Percentiles rank a stretch among this genome's conserved stretches.
phyloP scores from a whole-genome alignment of 257 asterid species.

The Solanum pinnatisectum region DNA sequence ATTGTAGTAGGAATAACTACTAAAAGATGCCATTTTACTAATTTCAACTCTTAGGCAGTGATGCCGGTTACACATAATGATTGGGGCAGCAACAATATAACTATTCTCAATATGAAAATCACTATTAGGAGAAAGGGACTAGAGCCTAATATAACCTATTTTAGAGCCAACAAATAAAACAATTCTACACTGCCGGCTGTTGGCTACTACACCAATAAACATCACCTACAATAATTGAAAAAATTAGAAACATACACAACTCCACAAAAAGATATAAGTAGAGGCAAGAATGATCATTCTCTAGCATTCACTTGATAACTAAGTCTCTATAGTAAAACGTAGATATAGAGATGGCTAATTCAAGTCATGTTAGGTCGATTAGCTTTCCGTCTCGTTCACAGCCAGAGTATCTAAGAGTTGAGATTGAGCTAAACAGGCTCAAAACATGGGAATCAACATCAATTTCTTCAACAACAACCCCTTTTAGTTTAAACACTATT shows the following conservation, averaged over 20 bases:
- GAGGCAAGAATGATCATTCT: neutral
- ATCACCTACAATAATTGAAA: neutral
- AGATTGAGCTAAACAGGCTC: conserved; percentile 5
- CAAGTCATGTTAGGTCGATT: conserved; percentile 38
- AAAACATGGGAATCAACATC: conserved; percentile 11
- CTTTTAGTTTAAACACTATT: conserved; percentile 16
- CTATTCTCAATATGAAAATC: neutral
- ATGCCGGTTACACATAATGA: neutral
- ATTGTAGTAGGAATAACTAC: neutral
- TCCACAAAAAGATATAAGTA: neutral
- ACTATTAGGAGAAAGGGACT: neutral
- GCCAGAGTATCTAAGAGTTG: conserved; percentile 19
- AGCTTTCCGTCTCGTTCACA: conserved; percentile 46
- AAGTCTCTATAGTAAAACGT: neutral
- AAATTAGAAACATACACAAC: neutral
- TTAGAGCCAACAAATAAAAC: neutral
- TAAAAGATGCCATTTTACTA: neutral
- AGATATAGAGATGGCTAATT: conserved; percentile 29
- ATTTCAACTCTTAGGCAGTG: neutral
- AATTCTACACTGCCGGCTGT: neutral
- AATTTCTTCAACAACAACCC: neutral
- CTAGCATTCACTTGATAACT: neutral
- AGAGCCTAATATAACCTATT: neutral
- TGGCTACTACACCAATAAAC: neutral
- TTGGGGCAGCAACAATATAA: neutral